Conservation (phyloP, 225 moss, liverwort and hornwort genomes). For the Sphagnum contortum region DNA sequence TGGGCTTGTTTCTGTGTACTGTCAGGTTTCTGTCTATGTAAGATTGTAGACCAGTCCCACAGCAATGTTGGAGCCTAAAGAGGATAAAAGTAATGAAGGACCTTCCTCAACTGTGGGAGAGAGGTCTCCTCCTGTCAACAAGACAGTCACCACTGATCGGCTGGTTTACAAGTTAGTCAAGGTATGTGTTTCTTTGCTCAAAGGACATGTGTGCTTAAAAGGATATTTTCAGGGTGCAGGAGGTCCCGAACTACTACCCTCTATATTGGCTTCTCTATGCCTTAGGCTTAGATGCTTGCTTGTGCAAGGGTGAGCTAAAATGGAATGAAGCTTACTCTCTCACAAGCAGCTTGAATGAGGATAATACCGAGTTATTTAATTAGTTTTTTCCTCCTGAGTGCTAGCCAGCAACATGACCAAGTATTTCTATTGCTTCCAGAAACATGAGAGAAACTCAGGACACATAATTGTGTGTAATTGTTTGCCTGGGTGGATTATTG, state of each 20-base stretch:
- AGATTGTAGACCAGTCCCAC: conserved; percentile 18
- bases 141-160: conserved; percentile 43
- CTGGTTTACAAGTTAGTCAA: conserved; percentile 70
- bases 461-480: no score
- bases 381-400: not conserved
- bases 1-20: not conserved
- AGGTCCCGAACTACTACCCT: not conserved
- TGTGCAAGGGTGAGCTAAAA: not conserved
- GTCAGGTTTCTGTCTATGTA: conserved; percentile 40
- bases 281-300: not conserved
- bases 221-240: no score
- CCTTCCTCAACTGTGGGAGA: conserved; percentile 16
- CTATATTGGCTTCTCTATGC: conserved; percentile 1
- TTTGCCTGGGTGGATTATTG: no score
- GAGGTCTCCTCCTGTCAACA: conserved; percentile 32
- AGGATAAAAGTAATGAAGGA: conserved; percentile 27
- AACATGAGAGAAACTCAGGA: no score
- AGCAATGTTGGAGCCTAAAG: conserved; percentile 52
- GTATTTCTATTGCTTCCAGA: no score
- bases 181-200: conserved; percentile 26
- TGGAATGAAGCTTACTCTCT: not conserved
- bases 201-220: no score
- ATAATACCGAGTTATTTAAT: not conserved
- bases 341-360: not conserved
- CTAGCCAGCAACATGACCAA: no score